Conservation (phyloP, 1,284 basidiomycete species). For the Naganishia albida region DNA sequence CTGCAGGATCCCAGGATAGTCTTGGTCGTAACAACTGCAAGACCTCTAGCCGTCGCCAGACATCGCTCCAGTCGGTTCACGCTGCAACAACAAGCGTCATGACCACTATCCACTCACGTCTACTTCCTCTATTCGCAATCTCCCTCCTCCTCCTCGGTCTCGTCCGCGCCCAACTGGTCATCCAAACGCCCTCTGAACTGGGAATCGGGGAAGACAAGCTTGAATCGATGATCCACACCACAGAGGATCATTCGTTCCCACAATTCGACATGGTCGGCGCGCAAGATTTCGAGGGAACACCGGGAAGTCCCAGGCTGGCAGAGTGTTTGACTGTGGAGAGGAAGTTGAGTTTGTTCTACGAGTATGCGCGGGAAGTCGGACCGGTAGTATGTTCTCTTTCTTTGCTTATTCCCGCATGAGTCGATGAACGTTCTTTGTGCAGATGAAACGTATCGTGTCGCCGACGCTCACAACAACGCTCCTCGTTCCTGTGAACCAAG, state of each 20-base stretch:
- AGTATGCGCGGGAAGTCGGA: constrained; percentile 26
- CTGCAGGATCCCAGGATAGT: too few species aligned
- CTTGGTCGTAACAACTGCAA: too few species aligned
- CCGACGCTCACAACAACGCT: constrained; percentile 41
- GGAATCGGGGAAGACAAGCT: background rate
- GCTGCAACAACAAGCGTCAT: too few species aligned
- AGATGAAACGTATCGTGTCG: constrained; percentile 23
- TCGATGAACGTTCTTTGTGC: constrained; percentile 16
- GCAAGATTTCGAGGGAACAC: constrained; percentile 5
- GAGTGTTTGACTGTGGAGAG: constrained; percentile 32
- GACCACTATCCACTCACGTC: background rate
- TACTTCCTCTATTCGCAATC: constrained; percentile 3
- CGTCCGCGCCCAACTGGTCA: constrained; percentile 14
- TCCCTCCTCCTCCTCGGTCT: constrained; percentile 3
- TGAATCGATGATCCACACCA: background rate
- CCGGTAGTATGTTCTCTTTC: constrained; percentile 19
- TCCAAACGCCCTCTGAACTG: constrained; percentile 16
- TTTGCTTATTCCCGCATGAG: constrained; percentile 9
- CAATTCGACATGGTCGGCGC: constrained; percentile 15
- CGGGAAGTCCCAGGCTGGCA: constrained; percentile 12
- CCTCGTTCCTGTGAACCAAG: constrained; percentile 49
- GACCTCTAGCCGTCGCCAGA: too few species aligned
- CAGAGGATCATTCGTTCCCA: constrained; percentile 9
- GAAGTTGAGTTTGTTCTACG: constrained; percentile 27
- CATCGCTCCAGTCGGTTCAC: too few species aligned